Conservation (phyloP, 2,329 filamentous ascomycete species). For the Tolypocladium inflatum region DNA sequence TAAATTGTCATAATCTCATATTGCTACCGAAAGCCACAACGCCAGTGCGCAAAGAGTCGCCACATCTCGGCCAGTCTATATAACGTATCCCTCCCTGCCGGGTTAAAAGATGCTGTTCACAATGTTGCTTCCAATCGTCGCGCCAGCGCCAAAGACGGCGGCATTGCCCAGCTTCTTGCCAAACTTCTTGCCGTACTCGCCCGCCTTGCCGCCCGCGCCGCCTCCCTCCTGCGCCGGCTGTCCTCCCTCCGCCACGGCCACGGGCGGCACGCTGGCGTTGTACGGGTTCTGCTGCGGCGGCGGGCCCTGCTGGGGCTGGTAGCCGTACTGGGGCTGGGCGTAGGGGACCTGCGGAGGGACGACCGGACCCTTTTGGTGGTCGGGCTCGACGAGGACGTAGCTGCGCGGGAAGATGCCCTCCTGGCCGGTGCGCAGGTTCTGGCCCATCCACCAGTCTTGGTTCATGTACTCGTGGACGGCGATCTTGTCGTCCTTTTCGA, state of each 20-base stretch:
- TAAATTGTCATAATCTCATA: background rate
- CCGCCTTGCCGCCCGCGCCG: slow-evolving; percentile 44
- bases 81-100: background rate
- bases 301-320: slow-evolving; percentile 28
- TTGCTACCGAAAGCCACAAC: background rate
- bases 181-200: slow-evolving; percentile 82
- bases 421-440: slow-evolving; percentile 69
- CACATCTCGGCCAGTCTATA: background rate
- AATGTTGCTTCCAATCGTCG: slow-evolving; percentile 80
- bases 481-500: slow-evolving; percentile 73
- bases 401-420: slow-evolving; percentile 94
- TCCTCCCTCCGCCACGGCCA: slow-evolving; percentile 58
- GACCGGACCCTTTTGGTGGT: slow-evolving; percentile 31
- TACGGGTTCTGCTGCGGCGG: slow-evolving; percentile 50
- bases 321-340: slow-evolving; percentile 28
- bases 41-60: background rate
- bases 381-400: slow-evolving; percentile 71
- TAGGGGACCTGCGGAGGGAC: slow-evolving; percentile 10
- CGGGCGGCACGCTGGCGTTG: slow-evolving; percentile 60
- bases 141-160: slow-evolving; percentile 87
- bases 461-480: slow-evolving; percentile 90
- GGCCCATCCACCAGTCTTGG: slow-evolving; percentile 91
- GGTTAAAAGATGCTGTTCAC: slow-evolving; percentile 80
- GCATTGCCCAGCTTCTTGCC: slow-evolving; percentile 79
- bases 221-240: slow-evolving; percentile 22